phyloP scores from a whole-genome alignment of 2,329 filamentous ascomycete species.

The Botrytis galanthina region DNA sequence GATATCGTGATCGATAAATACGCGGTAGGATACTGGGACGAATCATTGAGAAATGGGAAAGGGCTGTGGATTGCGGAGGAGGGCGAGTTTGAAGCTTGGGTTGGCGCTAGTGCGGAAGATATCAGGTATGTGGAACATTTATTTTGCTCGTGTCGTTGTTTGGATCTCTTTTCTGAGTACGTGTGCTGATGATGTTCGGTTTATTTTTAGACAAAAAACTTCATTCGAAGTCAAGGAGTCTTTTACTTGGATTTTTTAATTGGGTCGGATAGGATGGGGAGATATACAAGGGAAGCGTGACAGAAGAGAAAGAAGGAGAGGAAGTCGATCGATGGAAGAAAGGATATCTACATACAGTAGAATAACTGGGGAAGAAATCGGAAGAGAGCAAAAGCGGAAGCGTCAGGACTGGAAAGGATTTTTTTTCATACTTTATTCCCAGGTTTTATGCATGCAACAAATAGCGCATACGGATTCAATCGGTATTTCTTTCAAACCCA shows the following conservation, averaged over 20 bases:
- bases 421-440: background rate
- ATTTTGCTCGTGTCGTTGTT: background rate
- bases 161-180: background rate
- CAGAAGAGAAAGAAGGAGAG: background rate
- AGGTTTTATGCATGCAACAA: background rate
- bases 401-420: background rate
- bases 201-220: conserved; percentile 43
- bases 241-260: conserved; percentile 57
- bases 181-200: background rate
- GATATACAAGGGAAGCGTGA: too few species aligned
- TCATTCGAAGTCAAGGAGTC: conserved; percentile 61
- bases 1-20: conserved; percentile 47
- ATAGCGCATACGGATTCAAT: background rate
- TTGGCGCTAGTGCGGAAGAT: conserved; percentile 62
- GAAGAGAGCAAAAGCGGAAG: background rate
- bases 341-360: background rate
- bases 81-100: conserved; percentile 57
- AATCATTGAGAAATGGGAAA: conserved; percentile 28
- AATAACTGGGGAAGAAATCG: background rate
- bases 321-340: background rate
- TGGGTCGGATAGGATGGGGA: background rate
- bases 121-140: conserved; percentile 52
- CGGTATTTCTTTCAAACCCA: background rate
- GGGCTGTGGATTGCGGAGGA: conserved; percentile 62
- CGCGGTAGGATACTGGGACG: conserved; percentile 60